Conservation (phyloP, 2,329 filamentous ascomycete species). For the Magnaporthiopsis incrustans region DNA sequence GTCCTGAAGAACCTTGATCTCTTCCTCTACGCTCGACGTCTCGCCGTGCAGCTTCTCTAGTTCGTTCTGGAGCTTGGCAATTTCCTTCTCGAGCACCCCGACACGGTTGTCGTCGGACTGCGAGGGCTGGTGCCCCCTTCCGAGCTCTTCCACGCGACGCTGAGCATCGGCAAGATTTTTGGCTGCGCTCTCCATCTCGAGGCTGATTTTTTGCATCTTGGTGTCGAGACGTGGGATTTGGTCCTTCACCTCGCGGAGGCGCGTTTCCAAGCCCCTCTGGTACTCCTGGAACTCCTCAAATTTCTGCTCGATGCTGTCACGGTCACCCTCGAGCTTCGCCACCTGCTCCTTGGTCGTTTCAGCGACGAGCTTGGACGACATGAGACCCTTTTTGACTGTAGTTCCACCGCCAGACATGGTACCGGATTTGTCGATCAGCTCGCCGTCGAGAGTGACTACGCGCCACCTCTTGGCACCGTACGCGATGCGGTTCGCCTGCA, state of each 20-base stretch:
- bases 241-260: constrained; percentile 63
- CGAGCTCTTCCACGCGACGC: constrained; percentile 77
- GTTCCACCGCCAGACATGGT: constrained; percentile 98
- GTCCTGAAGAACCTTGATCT: constrained; percentile 87
- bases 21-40: constrained; percentile 82
- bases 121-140: constrained; percentile 71
- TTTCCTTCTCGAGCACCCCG: constrained; percentile 66
- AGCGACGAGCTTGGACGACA: constrained; percentile 92
- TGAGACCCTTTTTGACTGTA: constrained; percentile 81
- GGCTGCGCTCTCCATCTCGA: constrained; percentile 82
- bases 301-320: constrained; percentile 74
- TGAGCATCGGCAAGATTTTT: constrained; percentile 78
- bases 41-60: constrained; percentile 73
- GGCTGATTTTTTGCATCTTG: constrained; percentile 78
- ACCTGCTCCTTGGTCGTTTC: constrained; percentile 87
- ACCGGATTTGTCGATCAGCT: constrained; percentile 95
- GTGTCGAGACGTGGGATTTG: constrained; percentile 82
- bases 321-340: constrained; percentile 74
- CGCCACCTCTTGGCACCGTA: constrained; percentile 92
- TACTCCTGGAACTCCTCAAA: constrained; percentile 81
- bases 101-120: constrained; percentile 72
- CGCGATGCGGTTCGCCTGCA: constrained; percentile 95
- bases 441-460: constrained; percentile 89
- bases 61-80: constrained; percentile 66
- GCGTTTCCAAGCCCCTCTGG: constrained; percentile 69